Evolutionary conservation across 208 protist genomes (phyloP), one percentile per base, ranked within the genome.

Genomic region (Crithidia expoeki): DNA sequence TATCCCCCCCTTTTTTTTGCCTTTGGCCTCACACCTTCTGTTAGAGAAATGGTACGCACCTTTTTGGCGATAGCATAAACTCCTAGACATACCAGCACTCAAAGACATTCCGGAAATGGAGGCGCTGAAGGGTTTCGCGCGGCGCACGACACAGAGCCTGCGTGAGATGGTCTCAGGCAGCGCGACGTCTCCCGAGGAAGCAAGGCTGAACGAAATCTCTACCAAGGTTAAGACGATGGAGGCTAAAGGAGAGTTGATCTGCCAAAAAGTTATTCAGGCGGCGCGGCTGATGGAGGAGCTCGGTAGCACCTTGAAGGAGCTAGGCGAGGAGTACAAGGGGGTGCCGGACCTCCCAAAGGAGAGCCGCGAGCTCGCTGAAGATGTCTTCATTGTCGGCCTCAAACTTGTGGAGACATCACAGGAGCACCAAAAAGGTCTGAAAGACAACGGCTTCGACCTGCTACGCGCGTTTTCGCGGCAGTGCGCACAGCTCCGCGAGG

Each of bases 121-220:
- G 36, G 46, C 80, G 27, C 66, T 95, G 36, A 95, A 93, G 63
- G 84, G 86, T 4, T 56, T 92, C 3, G 87, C 90, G 38, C 83
- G 87, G n/a, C 87, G 90, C 21, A 87, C 87, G 38, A 90, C 90
- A 28, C 90, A 95, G 76, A 88, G 80, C 53, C 58, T 95, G 21
- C 80, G 84, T 40, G 90, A 95, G 64, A 85, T 78, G 63, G 56
- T 90, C n/a, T 68, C 64, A 19, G 58, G 81, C 23, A 56, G 21
- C n/a, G 81, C 83, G n/a, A 55, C 64, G 42, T 79, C 66, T 0
- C 59, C 72, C 10, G 61, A 82, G 25, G 85, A 95, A 47, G 66
- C 59, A 14, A 32, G 66, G 34, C 30, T 95, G 33, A 44, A 69
- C 21, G 83, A 90, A 44, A 64, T 81, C 3, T 72, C 60, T 16